A percentile compares a stretch with the other conserved stretches of the same genome.
phyloP scores from a whole-genome alignment of 306 rosid species.

The Fagus sylvatica region DNA sequence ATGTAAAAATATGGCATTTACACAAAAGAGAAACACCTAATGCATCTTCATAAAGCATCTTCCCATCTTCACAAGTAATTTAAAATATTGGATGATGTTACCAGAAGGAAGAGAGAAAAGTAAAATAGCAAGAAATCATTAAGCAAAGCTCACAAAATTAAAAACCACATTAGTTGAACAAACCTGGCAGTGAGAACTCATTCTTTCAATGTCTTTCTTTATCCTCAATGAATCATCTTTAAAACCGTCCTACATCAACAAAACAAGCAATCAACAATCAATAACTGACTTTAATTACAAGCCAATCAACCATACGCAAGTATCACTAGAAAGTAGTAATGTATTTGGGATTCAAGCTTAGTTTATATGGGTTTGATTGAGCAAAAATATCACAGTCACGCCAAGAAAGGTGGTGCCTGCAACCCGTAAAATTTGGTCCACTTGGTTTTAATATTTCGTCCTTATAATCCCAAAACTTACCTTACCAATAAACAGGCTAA shows the following conservation, averaged over 20 bases:
- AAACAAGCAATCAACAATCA: slow-evolving; percentile 2
- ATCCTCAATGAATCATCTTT: slow-evolving; percentile 84
- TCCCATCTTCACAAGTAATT: neutral
- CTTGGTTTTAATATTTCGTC: too few relatives aligned
- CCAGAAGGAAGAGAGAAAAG: neutral
- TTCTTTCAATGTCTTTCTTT: slow-evolving; percentile 69
- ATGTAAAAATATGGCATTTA: neutral
- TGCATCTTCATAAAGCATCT: neutral
- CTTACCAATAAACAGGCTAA: too few relatives aligned
- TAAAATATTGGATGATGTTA: neutral
- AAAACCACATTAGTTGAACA: slow-evolving; percentile 20
- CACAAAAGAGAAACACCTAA: neutral
- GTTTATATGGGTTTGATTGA: neutral
- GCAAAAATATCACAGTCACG: neutral
- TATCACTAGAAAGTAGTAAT: neutral
- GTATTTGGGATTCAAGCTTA: too few relatives aligned
- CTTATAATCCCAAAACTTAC: too few relatives aligned
- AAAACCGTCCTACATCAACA: slow-evolving; percentile 79
- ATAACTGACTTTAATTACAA: neutral
- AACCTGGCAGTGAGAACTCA: slow-evolving; percentile 75
- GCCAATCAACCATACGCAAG: neutral
- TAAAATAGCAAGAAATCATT: neutral
- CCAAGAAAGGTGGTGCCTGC: neutral
- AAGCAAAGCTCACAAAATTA: neutral
- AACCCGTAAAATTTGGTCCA: too few relatives aligned